Conservation (phyloP, 148 eudicot species). For the Silene latifolia region DNA sequence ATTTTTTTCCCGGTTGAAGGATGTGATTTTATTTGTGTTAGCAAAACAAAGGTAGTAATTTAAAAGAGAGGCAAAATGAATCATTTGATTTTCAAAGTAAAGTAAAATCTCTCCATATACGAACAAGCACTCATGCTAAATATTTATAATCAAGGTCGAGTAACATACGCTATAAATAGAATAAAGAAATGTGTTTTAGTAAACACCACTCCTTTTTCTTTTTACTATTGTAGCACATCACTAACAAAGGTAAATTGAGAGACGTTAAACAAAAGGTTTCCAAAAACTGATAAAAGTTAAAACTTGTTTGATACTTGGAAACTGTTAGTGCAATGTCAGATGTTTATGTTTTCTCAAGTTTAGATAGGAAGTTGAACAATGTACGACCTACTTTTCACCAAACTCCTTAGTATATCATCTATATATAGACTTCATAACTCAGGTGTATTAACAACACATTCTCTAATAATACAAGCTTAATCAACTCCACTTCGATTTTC, state of each 20-base stretch:
- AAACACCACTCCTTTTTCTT: not conserved
- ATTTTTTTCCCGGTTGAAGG: no score
- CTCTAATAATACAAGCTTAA: not conserved
- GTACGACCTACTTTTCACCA: constrained; percentile 6
- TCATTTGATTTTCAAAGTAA: no score
- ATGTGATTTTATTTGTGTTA: no score
- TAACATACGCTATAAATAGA: not conserved
- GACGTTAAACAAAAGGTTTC: not conserved
- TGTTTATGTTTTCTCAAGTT: not conserved
- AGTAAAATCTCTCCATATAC: no score
- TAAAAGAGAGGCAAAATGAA: no score
- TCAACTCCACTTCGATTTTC: not conserved
- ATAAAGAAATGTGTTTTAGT: not conserved
- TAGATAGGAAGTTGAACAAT: constrained; percentile 10
- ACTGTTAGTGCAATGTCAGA: not conserved
- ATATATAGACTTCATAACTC: constrained; percentile 5
- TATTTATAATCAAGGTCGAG: not conserved
- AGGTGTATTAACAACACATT: constrained; percentile 2
- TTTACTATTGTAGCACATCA: constrained; percentile 1
- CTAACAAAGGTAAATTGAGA: not conserved
- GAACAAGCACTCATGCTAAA: not conserved
- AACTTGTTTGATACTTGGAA: not conserved
- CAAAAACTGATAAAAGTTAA: not conserved
- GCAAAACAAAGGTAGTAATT: no score
- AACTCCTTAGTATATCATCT: not conserved